Evolutionary conservation across 768 basidiomycete genomes (phyloP), one percentile per base, ranked within the genome.

Genomic region (Butyriboletus loyo): DNA sequence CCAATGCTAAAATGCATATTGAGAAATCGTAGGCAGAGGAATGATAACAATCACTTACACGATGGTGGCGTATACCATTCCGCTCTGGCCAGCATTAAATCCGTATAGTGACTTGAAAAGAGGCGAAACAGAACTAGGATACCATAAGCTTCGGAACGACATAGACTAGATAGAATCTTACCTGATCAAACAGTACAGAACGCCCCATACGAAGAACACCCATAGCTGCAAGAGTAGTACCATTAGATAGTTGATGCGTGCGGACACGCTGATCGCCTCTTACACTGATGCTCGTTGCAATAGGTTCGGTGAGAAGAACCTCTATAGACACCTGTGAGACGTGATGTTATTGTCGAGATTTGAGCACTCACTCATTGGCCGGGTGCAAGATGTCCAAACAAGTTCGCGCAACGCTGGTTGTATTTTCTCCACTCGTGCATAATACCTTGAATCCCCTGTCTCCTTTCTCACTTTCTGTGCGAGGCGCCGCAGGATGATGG

Each of bases 141-240:
- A 19, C 34, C 14, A n/a, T 56, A 22, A 63, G 49, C 17, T 4
- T 22, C 14, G 24, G 14, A 41, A 31, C 28, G 5, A 11, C 22
- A 35, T n/a, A 39, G 10, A 32, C 15, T 2, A 32, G 24, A 42
- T 11, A 38, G 7, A 32, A 3, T 4, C 19, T 36, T 62, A 83
- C 82, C 78, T 80, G 42, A 87, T 75, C 59, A 89, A 69, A 49
- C 81, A 83, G 60, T 81, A 92, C 17, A 84, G 66, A 5, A 89
- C 78, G 0, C 88, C 88, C 86, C 88, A 91, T 1, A 80, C 78
- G 48, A 89, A 81, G 41, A 82, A 82, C 27, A 83, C 72, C 85
- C 84, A 85, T 10, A 86, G 58, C 83, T 87, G 63, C 14, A 28
- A 48, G 22, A 43, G 7, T 47, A 17, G 19, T 31, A 2, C 0